These are phyloP conservation scores for Parastagonospora avenae DNA, from an alignment of 2,329 filamentous ascomycete species.

Conservation along the genomic window DNA sequence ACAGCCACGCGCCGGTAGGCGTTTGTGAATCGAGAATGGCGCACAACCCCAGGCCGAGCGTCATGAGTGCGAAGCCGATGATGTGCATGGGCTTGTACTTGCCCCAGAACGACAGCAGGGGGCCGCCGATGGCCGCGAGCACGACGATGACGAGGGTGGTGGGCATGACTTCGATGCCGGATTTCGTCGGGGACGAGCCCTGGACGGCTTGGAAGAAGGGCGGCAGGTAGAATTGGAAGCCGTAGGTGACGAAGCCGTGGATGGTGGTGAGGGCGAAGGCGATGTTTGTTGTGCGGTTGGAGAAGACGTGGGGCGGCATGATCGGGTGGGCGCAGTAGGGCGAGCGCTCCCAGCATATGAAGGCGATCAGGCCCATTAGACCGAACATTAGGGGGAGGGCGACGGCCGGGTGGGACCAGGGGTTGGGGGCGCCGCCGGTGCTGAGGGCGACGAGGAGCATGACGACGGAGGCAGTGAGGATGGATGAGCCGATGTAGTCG, in stretches of 20 bases:
- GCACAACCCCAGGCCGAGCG: constrained; percentile 26
- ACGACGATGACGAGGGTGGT: constrained; percentile 30
- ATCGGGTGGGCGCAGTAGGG: constrained; percentile 37
- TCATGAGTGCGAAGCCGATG: constrained; percentile 26
- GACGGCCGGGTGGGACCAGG: constrained; percentile 50
- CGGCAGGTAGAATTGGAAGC: constrained; percentile 34
- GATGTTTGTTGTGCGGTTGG: constrained; percentile 47
- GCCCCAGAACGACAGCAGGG: constrained; percentile 26
- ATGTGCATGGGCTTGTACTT: constrained; percentile 36
- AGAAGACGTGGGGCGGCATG: constrained; percentile 53
- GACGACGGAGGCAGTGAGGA: constrained; percentile 50
- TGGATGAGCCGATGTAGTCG: constrained; percentile 53
- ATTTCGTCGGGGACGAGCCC: constrained; percentile 22
- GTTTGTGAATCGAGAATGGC: constrained; percentile 16
- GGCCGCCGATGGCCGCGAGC: constrained; percentile 25
- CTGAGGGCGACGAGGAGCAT: constrained; percentile 53
- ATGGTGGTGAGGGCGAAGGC: constrained; percentile 44
- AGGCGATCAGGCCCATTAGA: constrained; percentile 44
- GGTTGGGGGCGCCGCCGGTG: constrained; percentile 50
- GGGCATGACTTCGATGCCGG: constrained; percentile 36
- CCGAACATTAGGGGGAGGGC: constrained; percentile 54
- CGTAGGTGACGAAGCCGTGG: constrained; percentile 33
- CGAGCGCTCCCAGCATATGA: constrained; percentile 48
- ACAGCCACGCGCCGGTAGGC: constrained; percentile 19
- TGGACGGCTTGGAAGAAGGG: constrained; percentile 38